Evolutionary conservation across 805 yeast genomes (phyloP), one percentile per base, ranked within the genome.

Genomic region (Pichia sporocuriosa): DNA sequence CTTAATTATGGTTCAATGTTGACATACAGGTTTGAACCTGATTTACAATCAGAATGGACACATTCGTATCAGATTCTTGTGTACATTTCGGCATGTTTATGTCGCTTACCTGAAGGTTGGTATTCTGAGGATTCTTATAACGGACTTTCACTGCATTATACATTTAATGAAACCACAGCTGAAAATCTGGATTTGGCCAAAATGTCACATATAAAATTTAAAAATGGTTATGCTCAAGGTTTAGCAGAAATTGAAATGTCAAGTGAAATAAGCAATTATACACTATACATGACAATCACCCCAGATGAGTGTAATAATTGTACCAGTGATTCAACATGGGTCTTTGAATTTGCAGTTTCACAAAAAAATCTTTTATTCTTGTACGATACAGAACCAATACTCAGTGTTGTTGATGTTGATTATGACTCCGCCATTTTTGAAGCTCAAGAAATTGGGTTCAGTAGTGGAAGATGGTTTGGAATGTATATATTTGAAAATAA

Each of bases 391-490:
- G 63, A 74, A 15, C 56, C 75, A 10, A 72, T 77, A 73, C 70
- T 77, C 0, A 52, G 59, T 27, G 62, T 82, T 15, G 73, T 84
- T 2, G 96, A 86, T 56, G 64, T 88, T 0, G 95, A 85, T 60
- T 73, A 75, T 52, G 65, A 68, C 15, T 73, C 84, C 27, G 88
- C 84, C 0, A 63, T 85, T 45, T 65, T 87, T 26, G 74, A 75
- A 17, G 79, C 89, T 1, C 79, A 79, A 3, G 37, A 40, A 21
- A 34, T 42, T 6, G 23, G 36, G 1, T 32, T 42, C 12, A 32
- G 32, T 4, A 10, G 34, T 7, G 37, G 37, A 9, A 32, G 44
- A 13, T 40, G 45, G 1, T 70, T 63, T 46, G 61, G 61, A 11
- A 45, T 81, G 12, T 73, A 69, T 51, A 52, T 83, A 3, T 81